Percentiles rank a stretch among this genome's conserved stretches.
phyloP scores from a whole-genome alignment of 768 basidiomycete genomes.

The Termitomyces sp. region DNA sequence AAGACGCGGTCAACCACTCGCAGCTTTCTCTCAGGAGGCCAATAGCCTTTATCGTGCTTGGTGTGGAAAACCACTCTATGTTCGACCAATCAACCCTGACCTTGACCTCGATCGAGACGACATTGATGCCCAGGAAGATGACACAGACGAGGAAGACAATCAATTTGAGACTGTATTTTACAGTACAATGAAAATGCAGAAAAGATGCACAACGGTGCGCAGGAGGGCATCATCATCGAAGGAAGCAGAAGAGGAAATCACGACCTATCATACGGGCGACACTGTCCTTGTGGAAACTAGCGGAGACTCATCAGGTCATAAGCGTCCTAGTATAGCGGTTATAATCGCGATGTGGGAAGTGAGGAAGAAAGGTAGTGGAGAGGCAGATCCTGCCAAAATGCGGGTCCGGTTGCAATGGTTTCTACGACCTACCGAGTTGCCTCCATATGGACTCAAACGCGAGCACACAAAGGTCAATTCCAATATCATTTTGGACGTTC shows the following conservation, averaged over 20 bases:
- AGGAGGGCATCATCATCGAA: constrained; percentile 1
- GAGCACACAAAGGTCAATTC: constrained; percentile 50
- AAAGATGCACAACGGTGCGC: constrained; percentile 18
- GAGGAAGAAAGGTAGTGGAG: constrained; percentile 17
- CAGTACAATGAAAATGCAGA: constrained; percentile 25
- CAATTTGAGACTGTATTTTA: constrained; percentile 30
- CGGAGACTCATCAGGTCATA: constrained; percentile 32
- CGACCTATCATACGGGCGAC: constrained; percentile 52
- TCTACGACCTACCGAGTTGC: constrained; percentile 56
- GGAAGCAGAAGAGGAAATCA: constrained; percentile 10
- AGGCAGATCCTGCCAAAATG: constrained; percentile 34
- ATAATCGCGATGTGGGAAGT: constrained; percentile 68
- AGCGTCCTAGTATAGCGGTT: constrained; percentile 58
- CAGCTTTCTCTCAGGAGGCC: constrained; percentile 17
- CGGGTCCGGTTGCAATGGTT: constrained; percentile 73
- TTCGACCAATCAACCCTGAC: constrained; percentile 16
- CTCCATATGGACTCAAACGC: constrained; percentile 52
- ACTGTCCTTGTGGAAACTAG: constrained; percentile 55
- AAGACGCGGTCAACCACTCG: constrained; percentile 24
- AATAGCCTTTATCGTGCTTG: constrained; percentile 17
- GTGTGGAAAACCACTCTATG: constrained; percentile 20
- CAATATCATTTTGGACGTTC: background rate
- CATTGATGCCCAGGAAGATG: constrained; percentile 4
- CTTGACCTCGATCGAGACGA: constrained; percentile 19
- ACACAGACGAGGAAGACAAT: constrained; percentile 8